These are phyloP conservation scores for Fusarium foetens DNA, from an alignment of 2,329 filamentous ascomycete species.

Conservation along the genomic window DNA sequence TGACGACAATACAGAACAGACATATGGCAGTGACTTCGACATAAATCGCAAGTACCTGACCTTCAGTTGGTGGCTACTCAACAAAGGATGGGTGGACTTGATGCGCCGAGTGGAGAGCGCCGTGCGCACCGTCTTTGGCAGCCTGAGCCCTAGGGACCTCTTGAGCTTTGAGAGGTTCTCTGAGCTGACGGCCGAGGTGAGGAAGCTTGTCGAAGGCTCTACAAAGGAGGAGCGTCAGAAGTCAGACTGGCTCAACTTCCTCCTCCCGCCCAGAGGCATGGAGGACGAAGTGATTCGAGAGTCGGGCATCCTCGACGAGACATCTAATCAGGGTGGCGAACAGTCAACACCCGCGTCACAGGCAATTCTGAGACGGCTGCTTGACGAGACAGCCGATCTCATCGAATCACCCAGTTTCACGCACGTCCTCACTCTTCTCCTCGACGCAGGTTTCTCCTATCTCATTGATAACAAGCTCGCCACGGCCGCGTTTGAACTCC, in stretches of 20 bases:
- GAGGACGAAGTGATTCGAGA: constrained; percentile 87
- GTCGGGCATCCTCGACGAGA: constrained; percentile 77
- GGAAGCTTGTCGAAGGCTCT: constrained; percentile 82
- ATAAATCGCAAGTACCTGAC: constrained; percentile 95
- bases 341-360: constrained; percentile 57
- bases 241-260: constrained; percentile 80
- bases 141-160: constrained; percentile 87
- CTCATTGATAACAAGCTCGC: constrained; percentile 86
- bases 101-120: constrained; percentile 84
- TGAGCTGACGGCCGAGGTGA: constrained; percentile 82
- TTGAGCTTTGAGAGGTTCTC: constrained; percentile 83
- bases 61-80: constrained; percentile 97
- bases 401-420: constrained; percentile 93
- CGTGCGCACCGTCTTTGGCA: constrained; percentile 90
- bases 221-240: constrained; percentile 53
- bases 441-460: constrained; percentile 87
- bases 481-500: constrained; percentile 76
- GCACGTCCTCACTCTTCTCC: constrained; percentile 84
- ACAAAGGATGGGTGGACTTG: constrained; percentile 86
- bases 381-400: constrained; percentile 95
- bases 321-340: constrained; percentile 46
- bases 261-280: constrained; percentile 81
- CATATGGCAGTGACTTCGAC: constrained; percentile 93
- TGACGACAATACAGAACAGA: constrained; percentile 83
- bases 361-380: constrained; percentile 77